phyloP scores from a whole-genome alignment of 148 eudicot genomes.

The Vaccinium vitisidaea region DNA sequence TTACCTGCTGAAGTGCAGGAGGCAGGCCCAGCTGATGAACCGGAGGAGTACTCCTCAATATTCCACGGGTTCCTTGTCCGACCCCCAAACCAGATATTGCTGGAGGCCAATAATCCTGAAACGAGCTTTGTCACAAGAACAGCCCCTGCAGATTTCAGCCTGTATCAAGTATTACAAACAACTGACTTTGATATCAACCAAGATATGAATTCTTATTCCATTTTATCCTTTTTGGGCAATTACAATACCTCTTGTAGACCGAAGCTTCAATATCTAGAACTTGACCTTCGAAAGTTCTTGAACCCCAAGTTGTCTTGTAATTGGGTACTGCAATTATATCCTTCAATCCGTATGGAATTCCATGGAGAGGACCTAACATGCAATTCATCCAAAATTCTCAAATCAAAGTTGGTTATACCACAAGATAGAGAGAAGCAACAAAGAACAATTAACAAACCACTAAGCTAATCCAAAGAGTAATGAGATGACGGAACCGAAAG shows the following conservation, averaged over 20 bases:
- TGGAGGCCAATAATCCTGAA: conserved; percentile 76
- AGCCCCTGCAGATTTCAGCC: conserved; percentile 81
- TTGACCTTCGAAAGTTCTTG: conserved; percentile 67
- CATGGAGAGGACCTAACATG: conserved; percentile 78
- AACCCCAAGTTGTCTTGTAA: conserved; percentile 92
- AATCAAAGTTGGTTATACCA: not conserved
- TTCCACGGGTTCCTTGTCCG: conserved; percentile 98
- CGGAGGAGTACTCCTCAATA: conserved; percentile 79
- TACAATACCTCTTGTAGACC: conserved; percentile 78
- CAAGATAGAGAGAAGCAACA: not conserved
- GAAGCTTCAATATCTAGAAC: conserved; percentile 81
- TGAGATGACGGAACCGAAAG: too few species aligned
- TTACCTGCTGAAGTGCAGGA: conserved; percentile 89
- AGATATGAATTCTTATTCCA: not conserved
- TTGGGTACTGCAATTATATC: conserved; percentile 82
- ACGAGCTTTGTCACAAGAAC: conserved; percentile 90
- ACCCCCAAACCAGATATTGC: conserved; percentile 94
- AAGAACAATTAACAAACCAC: too few species aligned
- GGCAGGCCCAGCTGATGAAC: conserved; percentile 96
- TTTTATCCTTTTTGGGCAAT: not conserved
- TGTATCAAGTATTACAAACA: conserved; percentile 20
- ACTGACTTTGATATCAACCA: not conserved
- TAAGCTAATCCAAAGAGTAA: too few species aligned
- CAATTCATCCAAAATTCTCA: not conserved
- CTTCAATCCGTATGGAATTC: conserved; percentile 88